phyloP scores from a whole-genome alignment of 805 yeast genomes.

The Zygosaccharomyces kombuchaensis region DNA sequence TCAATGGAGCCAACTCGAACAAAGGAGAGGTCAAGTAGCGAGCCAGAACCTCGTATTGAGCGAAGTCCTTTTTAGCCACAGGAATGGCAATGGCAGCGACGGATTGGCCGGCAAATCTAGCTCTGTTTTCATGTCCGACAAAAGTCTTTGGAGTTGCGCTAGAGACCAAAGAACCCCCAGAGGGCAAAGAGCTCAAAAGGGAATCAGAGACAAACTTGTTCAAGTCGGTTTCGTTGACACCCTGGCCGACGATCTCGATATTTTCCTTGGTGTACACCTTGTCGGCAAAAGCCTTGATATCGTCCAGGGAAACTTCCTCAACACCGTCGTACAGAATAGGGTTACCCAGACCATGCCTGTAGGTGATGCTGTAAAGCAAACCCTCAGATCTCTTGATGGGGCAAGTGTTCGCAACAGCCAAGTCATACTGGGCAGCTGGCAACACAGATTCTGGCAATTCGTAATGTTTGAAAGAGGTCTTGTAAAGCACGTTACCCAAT shows the following conservation, averaged over 20 bases:
- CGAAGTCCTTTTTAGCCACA: conserved; percentile 56
- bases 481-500: conserved; percentile 66
- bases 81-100: conserved; percentile 83
- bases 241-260: conserved; percentile 66
- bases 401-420: conserved; percentile 45
- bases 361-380: conserved; percentile 72
- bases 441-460: conserved; percentile 77
- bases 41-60: conserved; percentile 65
- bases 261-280: conserved; percentile 65
- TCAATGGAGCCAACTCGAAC: conserved; percentile 48
- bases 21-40: conserved; percentile 60
- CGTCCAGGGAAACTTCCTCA: conserved; percentile 53
- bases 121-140: conserved; percentile 62
- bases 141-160: conserved; percentile 42
- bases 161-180: conserved; percentile 48
- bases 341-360: conserved; percentile 84
- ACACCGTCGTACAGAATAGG: conserved; percentile 72
- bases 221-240: conserved; percentile 70
- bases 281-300: conserved; percentile 61
- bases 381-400: conserved; percentile 65
- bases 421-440: conserved; percentile 71
- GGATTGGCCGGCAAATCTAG: conserved; percentile 59
- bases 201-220: conserved; percentile 61
- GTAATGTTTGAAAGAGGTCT: conserved; percentile 73
- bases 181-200: conserved; percentile 53